These are phyloP conservation scores for Mortierella sp. DNA, from an alignment of 371 early-diverging fungal species.

Conservation along the genomic window DNA sequence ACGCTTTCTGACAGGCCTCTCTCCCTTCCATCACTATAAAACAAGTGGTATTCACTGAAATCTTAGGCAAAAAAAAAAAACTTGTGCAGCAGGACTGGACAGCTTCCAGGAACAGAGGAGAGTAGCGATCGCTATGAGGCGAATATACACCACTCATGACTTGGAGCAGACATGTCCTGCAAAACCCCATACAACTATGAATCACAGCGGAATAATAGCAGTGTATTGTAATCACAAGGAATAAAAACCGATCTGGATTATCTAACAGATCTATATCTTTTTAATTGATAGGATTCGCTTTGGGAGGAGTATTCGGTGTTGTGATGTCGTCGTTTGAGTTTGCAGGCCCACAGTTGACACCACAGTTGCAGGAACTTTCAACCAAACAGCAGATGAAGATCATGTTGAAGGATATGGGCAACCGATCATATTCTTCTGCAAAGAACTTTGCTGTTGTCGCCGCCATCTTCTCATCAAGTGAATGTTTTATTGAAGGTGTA, in stretches of 20 bases:
- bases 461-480: constrained; percentile 91
- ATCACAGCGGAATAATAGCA: background rate
- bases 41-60: no score
- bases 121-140: no score
- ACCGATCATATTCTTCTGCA: constrained; percentile 82
- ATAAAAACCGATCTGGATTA: background rate
- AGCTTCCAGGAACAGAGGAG: no score
- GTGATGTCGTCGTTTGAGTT: constrained; percentile 93
- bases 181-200: no score
- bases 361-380: constrained; percentile 72
- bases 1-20: constrained; percentile 12
- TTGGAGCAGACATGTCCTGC: no score
- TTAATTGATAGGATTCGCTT: constrained; percentile 78
- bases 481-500: constrained; percentile 95
- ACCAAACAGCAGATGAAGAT: constrained; percentile 84
- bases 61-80: no score
- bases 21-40: no score
- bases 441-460: constrained; percentile 96
- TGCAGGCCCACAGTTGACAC: constrained; percentile 68
- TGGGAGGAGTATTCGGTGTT: constrained; percentile 94
- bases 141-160: no score
- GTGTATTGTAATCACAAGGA: background rate
- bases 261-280: no score
- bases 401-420: constrained; percentile 91
- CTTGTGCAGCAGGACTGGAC: no score